A percentile compares a stretch with the other conserved stretches of the same genome.
These are phyloP conservation scores for Xylaria multiplex DNA, from an alignment of 2,329 filamentous ascomycete genomes.

Conservation along the genomic window DNA sequence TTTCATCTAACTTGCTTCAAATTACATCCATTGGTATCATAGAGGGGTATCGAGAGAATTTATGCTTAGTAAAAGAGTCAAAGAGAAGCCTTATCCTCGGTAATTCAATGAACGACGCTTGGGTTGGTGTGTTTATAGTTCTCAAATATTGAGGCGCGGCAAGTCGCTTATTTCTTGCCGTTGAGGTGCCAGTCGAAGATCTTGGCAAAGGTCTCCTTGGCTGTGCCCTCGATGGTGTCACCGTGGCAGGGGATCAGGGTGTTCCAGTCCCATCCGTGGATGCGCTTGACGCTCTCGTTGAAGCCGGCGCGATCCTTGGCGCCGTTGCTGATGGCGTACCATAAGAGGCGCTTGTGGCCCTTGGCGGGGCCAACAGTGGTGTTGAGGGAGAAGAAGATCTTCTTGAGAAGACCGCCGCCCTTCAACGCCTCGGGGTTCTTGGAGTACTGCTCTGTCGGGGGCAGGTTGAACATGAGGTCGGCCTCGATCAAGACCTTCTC, in stretches of 20 bases:
- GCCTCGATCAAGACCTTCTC: slow-evolving; percentile 84
- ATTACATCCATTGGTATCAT: slow-evolving; percentile 39
- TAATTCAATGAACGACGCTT: slow-evolving; percentile 26
- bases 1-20: slow-evolving; percentile 31
- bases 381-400: slow-evolving; percentile 64
- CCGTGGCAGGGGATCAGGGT: slow-evolving; percentile 92
- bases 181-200: slow-evolving; percentile 86
- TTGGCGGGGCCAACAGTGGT: slow-evolving; percentile 71
- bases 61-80: slow-evolving; percentile 29
- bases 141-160: neutral
- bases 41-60: slow-evolving; percentile 36
- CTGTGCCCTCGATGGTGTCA: slow-evolving; percentile 80
- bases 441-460: slow-evolving; percentile 85
- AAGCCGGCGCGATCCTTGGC: slow-evolving; percentile 72
- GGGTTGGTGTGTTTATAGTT: neutral
- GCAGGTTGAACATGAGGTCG: slow-evolving; percentile 92
- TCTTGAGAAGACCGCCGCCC: slow-evolving; percentile 53
- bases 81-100: slow-evolving; percentile 22
- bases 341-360: slow-evolving; percentile 82
- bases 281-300: slow-evolving; percentile 73
- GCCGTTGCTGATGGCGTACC: slow-evolving; percentile 73
- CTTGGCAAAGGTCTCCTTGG: slow-evolving; percentile 79
- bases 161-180: slow-evolving; percentile 45
- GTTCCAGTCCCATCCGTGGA: slow-evolving; percentile 84
- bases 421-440: slow-evolving; percentile 60